Evolutionary conservation across 2,329 filamentous ascomycete species (phyloP), one percentile per base, ranked within the genome.

Genomic region (Alternaria sp.): DNA sequence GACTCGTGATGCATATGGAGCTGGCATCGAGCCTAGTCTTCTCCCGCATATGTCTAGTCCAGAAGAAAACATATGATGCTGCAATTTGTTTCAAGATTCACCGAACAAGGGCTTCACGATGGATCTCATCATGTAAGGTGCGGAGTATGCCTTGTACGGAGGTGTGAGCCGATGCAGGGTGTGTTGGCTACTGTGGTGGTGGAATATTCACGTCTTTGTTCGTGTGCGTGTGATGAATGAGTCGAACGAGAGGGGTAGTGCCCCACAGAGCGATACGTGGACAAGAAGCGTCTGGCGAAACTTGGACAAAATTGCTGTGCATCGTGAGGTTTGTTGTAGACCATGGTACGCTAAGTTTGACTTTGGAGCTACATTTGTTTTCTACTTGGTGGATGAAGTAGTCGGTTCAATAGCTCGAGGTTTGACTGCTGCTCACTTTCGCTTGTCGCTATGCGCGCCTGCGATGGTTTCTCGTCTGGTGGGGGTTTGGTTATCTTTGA

Each of bases 361-460:
- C 18, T 34, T 38, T 16, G 32, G 30, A 26, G 42, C 52, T 36
- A 42, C 22, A 24, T 34, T 24, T 42, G 39, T 9, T 42, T 24
- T 42, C 5, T 20, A 39, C 7, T 20, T 14, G 39, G 6, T 24
- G 39, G 6, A 16, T 18, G 20, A 20, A 7, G 9, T 16, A 7
- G 5, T 42, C 18, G 4, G 4, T 11, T 30, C 30, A 48, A 18
- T 36, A 24, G 20, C 18, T 49, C n/a, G 9, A 24, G 24, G 28
- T 12, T 14, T 39, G 36, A 39, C n/a, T 39, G n/a, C 36, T 39
- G 18, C 36, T 18, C 36, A 18, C 36, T 46, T 47, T 24, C 26
- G 20, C n/a, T n/a, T 12, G 5, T 57, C 54, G 54, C 54, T 47
- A 57, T 41, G 20, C 28, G 54, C 54, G 54, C 54, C 28, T 46